Evolutionary conservation across 352 stramenopile genomes (phyloP).

Genomic region (Pythium chondricola): DNA sequence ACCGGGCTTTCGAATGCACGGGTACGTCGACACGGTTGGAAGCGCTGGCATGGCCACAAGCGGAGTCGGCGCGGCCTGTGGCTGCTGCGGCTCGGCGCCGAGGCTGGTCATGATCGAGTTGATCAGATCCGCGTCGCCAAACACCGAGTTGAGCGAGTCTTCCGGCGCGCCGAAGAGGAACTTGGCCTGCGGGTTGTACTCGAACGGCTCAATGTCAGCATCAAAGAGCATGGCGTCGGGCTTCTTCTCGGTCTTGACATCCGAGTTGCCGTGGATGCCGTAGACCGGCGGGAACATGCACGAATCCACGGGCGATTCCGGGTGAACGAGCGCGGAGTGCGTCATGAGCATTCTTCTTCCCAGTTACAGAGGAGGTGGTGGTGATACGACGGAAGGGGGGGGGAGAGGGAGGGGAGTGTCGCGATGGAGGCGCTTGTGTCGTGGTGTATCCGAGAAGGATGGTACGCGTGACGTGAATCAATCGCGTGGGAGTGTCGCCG

Average conservation of each 20-base stretch:
- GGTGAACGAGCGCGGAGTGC: conserved; percentile 19
- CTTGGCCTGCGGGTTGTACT: conserved; percentile 33
- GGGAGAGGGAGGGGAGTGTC: neutral
- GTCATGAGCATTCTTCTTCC: conserved; percentile 15
- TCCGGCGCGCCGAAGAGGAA: conserved; percentile 13
- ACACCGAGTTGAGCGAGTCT: conserved; percentile 66
- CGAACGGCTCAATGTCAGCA: conserved; percentile 63
- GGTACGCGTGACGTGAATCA: conserved; percentile 17
- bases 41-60: conserved; percentile 21
- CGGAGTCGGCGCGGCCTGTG: conserved; percentile 10
- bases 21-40: conserved; percentile 23
- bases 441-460: conserved; percentile 14
- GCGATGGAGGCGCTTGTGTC: conserved; percentile 2
- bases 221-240: conserved; percentile 21
- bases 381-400: neutral
- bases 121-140: conserved; percentile 69
- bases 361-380: conserved; percentile 1
- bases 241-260: conserved; percentile 12
- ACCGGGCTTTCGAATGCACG: conserved; percentile 58
- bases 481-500: conserved; percentile 12
- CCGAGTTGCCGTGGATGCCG: conserved; percentile 17
- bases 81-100: conserved; percentile 33
- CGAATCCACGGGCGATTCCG: conserved; percentile 64
- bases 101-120: conserved; percentile 79
- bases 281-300: conserved; percentile 68